phyloP scores from a whole-genome alignment of 805 yeast genomes.

The Metschnikowia dekortorum region DNA sequence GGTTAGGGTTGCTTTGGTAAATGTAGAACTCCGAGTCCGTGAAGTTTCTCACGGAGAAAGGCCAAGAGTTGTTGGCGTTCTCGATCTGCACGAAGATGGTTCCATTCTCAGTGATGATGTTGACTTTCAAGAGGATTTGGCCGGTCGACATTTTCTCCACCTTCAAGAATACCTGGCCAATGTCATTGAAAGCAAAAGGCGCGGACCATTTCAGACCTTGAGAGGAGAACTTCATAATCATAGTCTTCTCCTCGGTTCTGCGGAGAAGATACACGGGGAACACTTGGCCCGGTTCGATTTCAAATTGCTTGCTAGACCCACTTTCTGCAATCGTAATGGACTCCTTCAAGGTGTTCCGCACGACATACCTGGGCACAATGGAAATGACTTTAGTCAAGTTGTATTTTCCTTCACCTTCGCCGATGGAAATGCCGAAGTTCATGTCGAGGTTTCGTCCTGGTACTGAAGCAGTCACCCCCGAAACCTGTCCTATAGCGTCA shows the following conservation, averaged over 20 bases:
- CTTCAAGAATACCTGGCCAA: conserved; percentile 77
- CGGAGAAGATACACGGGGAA: conserved; percentile 64
- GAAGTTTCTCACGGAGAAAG: conserved; percentile 85
- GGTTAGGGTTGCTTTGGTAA: conserved; percentile 77
- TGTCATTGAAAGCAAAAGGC: conserved; percentile 77
- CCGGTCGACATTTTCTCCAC: conserved; percentile 60
- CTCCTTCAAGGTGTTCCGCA: conserved; percentile 57
- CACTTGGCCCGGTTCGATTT: conserved; percentile 44
- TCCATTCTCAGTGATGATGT: conserved; percentile 73
- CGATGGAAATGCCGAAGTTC: conserved; percentile 67
- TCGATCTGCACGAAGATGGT: conserved; percentile 72
- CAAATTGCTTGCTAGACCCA: conserved; percentile 52
- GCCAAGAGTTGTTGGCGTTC: conserved; percentile 82
- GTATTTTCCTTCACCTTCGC: conserved; percentile 85
- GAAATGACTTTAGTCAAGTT: conserved; percentile 71
- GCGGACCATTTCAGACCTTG: conserved; percentile 73
- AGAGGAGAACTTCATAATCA: conserved; percentile 56
- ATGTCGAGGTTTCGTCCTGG: conserved; percentile 54
- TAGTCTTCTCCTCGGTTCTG: conserved; percentile 51
- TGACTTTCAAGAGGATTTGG: conserved; percentile 67
- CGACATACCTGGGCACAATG: conserved; percentile 75
- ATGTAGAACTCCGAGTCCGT: conserved; percentile 82
- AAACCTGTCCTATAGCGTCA: conserved; percentile 84
- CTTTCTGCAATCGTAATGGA: conserved; percentile 60
- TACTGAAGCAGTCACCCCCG: conserved; percentile 47